A percentile compares a stretch with the other conserved stretches of the same genome.
These are phyloP conservation scores for Castanea sativa DNA, from an alignment of 306 rosid genomes.

Conservation along the genomic window DNA sequence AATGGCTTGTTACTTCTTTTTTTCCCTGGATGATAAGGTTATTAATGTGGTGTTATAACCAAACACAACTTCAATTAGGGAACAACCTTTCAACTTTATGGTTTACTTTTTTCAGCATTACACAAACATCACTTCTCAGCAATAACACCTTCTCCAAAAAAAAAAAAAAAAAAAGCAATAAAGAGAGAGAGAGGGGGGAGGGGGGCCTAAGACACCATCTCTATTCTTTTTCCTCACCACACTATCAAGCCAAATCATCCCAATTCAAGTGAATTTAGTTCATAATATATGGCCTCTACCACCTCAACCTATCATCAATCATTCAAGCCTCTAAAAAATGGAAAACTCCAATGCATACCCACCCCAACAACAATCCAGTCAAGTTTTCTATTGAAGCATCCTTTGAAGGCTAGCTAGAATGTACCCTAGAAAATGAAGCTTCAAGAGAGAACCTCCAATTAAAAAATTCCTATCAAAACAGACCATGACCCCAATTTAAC, in stretches of 20 bases:
- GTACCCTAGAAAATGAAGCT: too few relatives aligned
- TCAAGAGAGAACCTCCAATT: not conserved
- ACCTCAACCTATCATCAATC: not conserved
- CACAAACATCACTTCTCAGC: too few relatives aligned
- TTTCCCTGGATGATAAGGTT: too few relatives aligned
- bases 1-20: too few relatives aligned
- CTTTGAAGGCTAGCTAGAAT: too few relatives aligned
- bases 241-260: not conserved
- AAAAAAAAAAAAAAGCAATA: too few relatives aligned
- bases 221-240: not conserved
- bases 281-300: not conserved
- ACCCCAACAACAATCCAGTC: not conserved
- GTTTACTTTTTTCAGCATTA: too few relatives aligned
- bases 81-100: too few relatives aligned
- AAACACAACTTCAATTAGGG: too few relatives aligned
- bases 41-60: too few relatives aligned
- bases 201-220: not conserved
- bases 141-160: too few relatives aligned
- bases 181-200: too few relatives aligned
- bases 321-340: not conserved
- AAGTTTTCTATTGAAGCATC: not conserved
- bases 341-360: not conserved
- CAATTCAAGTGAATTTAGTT: not conserved
- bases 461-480: not conserved
- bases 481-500: not conserved